Conservation (phyloP, 2,329 filamentous ascomycete genomes). For the Dothideomycetes sp. region DNA sequence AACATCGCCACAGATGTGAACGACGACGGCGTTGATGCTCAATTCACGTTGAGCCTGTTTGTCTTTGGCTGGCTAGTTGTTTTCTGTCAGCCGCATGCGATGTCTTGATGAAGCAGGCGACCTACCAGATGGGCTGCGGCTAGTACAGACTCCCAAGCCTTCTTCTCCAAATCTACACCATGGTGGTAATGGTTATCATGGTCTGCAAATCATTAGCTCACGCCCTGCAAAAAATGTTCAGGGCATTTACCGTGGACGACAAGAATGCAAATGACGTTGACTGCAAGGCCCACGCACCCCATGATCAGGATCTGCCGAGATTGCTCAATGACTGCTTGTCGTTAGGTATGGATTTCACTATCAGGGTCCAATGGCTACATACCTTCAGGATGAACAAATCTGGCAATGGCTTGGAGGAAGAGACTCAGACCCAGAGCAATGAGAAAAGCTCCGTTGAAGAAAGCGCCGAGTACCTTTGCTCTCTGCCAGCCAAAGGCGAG, state of each 20-base stretch:
- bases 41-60: conserved; percentile 44
- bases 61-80: not conserved
- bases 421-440: conserved; percentile 64
- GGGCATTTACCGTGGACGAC: conserved; percentile 38
- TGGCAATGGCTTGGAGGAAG: conserved; percentile 62
- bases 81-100: not conserved
- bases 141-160: conserved; percentile 3
- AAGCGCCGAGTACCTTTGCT: conserved; percentile 62
- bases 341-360: conserved; percentile 24
- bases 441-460: conserved; percentile 72
- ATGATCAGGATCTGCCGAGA: conserved; percentile 60
- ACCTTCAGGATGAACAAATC: conserved; percentile 47
- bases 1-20: conserved; percentile 64
- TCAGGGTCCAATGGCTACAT: conserved; percentile 26
- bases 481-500: conserved; percentile 71
- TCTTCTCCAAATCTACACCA: not conserved
- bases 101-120: not conserved
- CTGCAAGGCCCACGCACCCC: conserved; percentile 54
- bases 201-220: conserved; percentile 2
- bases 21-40: conserved; percentile 60
- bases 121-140: conserved; percentile 1
- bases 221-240: not conserved
- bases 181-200: conserved; percentile 9
- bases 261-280: conserved; percentile 58
- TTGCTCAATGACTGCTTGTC: conserved; percentile 49